Evolutionary conservation across 345 rosid genomes (phyloP), one percentile per base, ranked within the genome.

Genomic region (Orychophragmus violaceus): DNA sequence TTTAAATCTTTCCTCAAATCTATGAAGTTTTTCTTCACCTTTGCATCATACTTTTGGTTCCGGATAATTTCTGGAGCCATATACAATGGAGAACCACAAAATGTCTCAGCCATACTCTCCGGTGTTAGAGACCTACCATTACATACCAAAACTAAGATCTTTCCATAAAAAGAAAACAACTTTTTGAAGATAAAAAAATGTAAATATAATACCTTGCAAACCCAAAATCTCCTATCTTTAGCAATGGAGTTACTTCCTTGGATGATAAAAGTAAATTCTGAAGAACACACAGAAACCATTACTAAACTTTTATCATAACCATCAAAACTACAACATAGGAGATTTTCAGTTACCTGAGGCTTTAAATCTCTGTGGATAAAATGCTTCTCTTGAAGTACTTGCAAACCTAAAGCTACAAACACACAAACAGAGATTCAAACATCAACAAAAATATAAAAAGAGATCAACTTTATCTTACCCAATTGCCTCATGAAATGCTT

Each of bases 151-250:
- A 66, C 62, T 24, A 73, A 49, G n/a, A 59, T 37, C 55, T 51
- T 32, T n/a, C 48, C 76, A 39, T 12, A 37, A 21, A 23, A 41
- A 22, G 25, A 53, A 39, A 66, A 53, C 28, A 19, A 8, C 5
- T 10, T 44, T 74, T 4, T 13, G 25, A 22, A 68, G 5, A 51
- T 59, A 52, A 13, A n/a, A n/a, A n/a, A n/a, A n/a, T n/a, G n/a
- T n/a, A n/a, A n/a, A n/a, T n/a, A n/a, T 2, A 41, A 44, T 69
- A 86, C 96, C 96, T 85, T 48, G 93, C 96, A 83, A 89, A 89
- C 61, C 93, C 96, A 81, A 89, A 89, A 78, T 89, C 96, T 45
- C 93, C 93, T 55, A 89, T 89, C 81, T 89, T 89, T 77, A 89
- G 68, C 60, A 70, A 64, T 10, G 86, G 86, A 64, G 83, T 72